Evolutionary conservation across 768 basidiomycete species (phyloP).

Genomic region (Amanita polypyramis): DNA sequence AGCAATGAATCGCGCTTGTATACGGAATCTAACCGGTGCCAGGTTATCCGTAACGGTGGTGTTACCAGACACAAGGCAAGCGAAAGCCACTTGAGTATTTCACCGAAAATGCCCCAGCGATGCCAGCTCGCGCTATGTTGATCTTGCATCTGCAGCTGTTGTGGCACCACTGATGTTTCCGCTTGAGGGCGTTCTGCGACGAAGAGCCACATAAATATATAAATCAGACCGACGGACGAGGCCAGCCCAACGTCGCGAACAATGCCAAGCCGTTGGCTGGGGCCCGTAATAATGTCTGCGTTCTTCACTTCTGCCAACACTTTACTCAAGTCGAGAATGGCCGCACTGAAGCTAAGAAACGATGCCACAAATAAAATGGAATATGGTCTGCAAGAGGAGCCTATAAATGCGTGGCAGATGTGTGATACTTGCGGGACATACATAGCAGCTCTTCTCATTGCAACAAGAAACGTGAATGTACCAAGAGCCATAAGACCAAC

Average conservation of each 20-base stretch:
- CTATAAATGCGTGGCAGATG: conserved; percentile 2
- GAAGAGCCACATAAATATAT: conserved; percentile 61
- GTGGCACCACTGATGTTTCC: conserved; percentile 15
- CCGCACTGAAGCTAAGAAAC: conserved; percentile 50
- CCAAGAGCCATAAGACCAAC: conserved; percentile 58
- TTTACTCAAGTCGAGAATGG: conserved; percentile 52
- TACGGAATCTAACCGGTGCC: conserved; percentile 39
- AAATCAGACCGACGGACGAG: conserved; percentile 46
- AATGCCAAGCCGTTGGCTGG: conserved; percentile 30
- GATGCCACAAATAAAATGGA: conserved; percentile 47
- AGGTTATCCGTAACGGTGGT: conserved; percentile 50
- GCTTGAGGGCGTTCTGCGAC: conserved; percentile 46
- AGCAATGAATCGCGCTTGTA: conserved; percentile 30
- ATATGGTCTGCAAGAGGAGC: conserved; percentile 23
- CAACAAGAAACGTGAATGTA: conserved; percentile 43
- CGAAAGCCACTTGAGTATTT: conserved; percentile 39
- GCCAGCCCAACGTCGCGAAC: conserved; percentile 51
- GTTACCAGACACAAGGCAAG: conserved; percentile 35
- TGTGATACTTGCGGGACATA: conserved; percentile 20
- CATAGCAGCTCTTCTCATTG: conserved; percentile 41
- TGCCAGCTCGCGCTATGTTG: conserved; percentile 54
- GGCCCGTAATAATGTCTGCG: conserved; percentile 13
- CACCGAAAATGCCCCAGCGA: conserved; percentile 50
- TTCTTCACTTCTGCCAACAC: conserved; percentile 30
- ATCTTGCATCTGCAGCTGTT: conserved; percentile 10